Conservation (phyloP, 371 early-diverging fungal species). For the Conidiobolus incongruus region DNA sequence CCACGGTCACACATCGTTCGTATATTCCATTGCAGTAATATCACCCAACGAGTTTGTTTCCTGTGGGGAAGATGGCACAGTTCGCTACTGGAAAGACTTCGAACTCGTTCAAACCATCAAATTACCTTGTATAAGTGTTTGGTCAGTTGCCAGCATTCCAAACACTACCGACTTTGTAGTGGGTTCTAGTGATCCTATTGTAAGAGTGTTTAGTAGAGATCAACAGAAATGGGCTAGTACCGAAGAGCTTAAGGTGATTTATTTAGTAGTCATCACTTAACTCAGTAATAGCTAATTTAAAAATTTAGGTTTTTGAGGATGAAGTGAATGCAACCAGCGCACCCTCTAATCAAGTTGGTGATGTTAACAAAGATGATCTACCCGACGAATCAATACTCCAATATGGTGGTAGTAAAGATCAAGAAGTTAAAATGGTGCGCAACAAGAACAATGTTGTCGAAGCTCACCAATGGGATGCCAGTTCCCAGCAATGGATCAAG, state of each 20-base stretch:
- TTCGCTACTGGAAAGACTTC: slow-evolving; percentile 67
- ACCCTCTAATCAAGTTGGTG: slow-evolving; percentile 70
- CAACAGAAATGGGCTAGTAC: slow-evolving; percentile 32
- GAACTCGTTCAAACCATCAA: slow-evolving; percentile 54
- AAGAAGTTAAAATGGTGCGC: slow-evolving; percentile 76
- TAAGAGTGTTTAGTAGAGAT: slow-evolving; percentile 56
- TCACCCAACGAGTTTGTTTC: slow-evolving; percentile 56
- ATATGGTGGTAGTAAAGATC: slow-evolving; percentile 52
- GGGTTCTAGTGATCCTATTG: slow-evolving; percentile 64
- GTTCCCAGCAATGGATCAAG: slow-evolving; percentile 53
- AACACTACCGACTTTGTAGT: slow-evolving; percentile 66
- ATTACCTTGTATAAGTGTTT: slow-evolving; percentile 78
- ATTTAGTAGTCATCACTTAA: not conserved
- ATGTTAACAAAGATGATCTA: slow-evolving; percentile 61
- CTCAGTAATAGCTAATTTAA: not conserved
- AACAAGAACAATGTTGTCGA: slow-evolving; percentile 34
- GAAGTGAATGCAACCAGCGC: slow-evolving; percentile 45
- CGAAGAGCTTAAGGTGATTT: slow-evolving; percentile 22
- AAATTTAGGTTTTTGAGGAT: slow-evolving; percentile 12
- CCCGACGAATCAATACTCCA: slow-evolving; percentile 52
- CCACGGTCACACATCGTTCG: slow-evolving; percentile 78
- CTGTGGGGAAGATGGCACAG: slow-evolving; percentile 81
- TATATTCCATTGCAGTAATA: slow-evolving; percentile 47
- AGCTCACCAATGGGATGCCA: slow-evolving; percentile 65
- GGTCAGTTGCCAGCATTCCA: slow-evolving; percentile 54